phyloP scores from a whole-genome alignment of 2,329 filamentous ascomycete species.

The Ophiostoma quercus region DNA sequence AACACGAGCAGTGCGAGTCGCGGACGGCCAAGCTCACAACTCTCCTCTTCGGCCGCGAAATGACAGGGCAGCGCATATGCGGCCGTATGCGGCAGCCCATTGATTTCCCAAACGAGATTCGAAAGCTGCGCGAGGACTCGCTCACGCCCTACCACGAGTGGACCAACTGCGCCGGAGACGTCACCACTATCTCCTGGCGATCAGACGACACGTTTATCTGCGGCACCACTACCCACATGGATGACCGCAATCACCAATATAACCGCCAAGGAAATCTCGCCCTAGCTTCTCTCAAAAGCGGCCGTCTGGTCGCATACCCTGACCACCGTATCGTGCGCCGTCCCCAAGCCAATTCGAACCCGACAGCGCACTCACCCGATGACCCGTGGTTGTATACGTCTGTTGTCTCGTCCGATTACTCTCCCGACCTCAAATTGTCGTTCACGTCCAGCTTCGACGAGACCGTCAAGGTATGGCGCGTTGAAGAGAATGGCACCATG shows the following conservation, averaged over 20 bases:
- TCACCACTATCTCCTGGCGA: conserved; percentile 54
- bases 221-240: conserved; percentile 58
- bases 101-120: conserved; percentile 45
- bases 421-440: conserved; percentile 40
- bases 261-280: conserved; percentile 60
- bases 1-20: conserved; percentile 28
- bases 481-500: conserved; percentile 39
- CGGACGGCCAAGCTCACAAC: conserved; percentile 36
- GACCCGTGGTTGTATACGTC: conserved; percentile 61
- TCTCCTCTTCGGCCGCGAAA: conserved; percentile 46
- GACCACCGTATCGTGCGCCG: conserved; percentile 52
- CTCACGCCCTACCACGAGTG: conserved; percentile 50
- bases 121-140: conserved; percentile 46
- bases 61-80: conserved; percentile 39
- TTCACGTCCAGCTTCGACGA: conserved; percentile 60
- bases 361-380: conserved; percentile 55
- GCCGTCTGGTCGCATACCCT: conserved; percentile 47
- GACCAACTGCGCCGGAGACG: conserved; percentile 58
- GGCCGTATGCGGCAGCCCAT: conserved; percentile 38
- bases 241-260: conserved; percentile 59
- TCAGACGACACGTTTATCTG: conserved; percentile 52
- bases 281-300: conserved; percentile 45
- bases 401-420: conserved; percentile 57
- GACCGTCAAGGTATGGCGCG: conserved; percentile 56
- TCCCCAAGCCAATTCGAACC: conserved; percentile 42